Percentiles rank a stretch among this genome's conserved stretches.
These are phyloP conservation scores for Puccinia horiana DNA, from an alignment of 1,284 basidiomycete species.

Conservation along the genomic window DNA sequence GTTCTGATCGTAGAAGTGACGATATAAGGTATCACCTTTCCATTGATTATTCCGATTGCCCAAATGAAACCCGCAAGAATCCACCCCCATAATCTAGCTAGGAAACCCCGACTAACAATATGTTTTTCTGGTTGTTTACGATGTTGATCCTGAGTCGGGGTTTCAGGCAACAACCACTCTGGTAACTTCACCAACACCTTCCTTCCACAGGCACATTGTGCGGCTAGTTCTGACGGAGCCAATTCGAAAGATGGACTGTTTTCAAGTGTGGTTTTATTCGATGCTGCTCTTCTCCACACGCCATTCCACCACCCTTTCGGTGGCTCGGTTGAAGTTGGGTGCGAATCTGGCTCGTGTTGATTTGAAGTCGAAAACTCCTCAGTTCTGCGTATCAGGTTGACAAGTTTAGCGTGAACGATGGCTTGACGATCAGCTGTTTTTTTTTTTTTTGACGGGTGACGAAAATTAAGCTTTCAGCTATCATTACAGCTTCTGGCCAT, in stretches of 20 bases:
- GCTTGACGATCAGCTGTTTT: constrained; percentile 18
- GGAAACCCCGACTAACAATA: not conserved
- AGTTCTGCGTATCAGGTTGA: not conserved
- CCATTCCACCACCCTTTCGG: constrained; percentile 18
- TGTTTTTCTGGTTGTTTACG: not conserved
- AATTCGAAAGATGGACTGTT: not conserved
- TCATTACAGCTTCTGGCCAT: not conserved
- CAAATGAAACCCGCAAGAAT: not conserved
- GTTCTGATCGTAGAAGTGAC: not conserved
- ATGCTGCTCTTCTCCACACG: not conserved
- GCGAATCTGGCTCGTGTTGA: not conserved
- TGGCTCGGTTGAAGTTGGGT: not conserved
- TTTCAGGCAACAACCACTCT: constrained; percentile 1
- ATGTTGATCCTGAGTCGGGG: not conserved
- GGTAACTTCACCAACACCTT: constrained; percentile 29
- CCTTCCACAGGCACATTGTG: constrained; percentile 36
- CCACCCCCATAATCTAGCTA: not conserved
- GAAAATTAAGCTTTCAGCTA: not conserved
- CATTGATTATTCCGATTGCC: not conserved
- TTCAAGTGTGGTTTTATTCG: not conserved
- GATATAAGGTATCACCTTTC: not conserved
- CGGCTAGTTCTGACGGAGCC: constrained; percentile 10
- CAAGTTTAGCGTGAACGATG: constrained; percentile 27
- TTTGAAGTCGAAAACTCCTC: constrained; percentile 22
- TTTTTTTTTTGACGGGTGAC: not conserved